Evolutionary conservation across 1,139 yeast species (phyloP), one percentile per base, ranked within the genome.

Genomic region (Diutina ranongensis): DNA sequence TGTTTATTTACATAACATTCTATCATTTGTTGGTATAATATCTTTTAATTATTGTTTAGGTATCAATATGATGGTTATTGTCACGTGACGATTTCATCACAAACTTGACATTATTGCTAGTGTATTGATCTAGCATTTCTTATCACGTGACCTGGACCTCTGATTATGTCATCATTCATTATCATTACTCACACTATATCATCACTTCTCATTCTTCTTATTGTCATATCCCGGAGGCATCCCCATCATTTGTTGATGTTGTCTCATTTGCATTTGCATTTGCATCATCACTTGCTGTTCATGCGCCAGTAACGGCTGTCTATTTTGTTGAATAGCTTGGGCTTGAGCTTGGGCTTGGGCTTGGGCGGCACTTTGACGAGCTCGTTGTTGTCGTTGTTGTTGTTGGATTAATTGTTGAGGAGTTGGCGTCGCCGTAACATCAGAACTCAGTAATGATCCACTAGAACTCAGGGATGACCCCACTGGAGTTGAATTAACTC

Each of bases 231-330:
- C 28, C 32, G 42, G 42, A 22, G 42, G 25, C 32, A 22, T 25
- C 42, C 42, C 42, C 42, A 38, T 38, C 42, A 25, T 15, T 16
- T 38, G 42, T 9, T 38, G 42, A 15, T 38, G 42, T 16, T 38
- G 42, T 15, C 42, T 25, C 42, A 38, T 38, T 16, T 38, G 42
- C 42, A 38, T 38, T 25, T 38, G 42, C 42, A 38, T 38, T 25
- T 38, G 42, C 42, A 38, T 22, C 42, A 38, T 38, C 21, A 25
- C 31, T 20, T 38, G 42, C 4, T 25, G 42, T 21, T 38, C 42
- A n/a, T 38, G 42, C 2, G 42, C 21, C 42, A 38, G 42, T 32
- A 38, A 25, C n/a, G n/a, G 42, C 15, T 25, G 42, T 10, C 33
- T 31, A 15, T 38, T 25, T 12, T 18, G 21, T 13, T 35, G 38